Evolutionary conservation across 2,329 filamentous ascomycete species (phyloP), one percentile per base, ranked within the genome.

Genomic region (Cladophialophora yegresii): DNA sequence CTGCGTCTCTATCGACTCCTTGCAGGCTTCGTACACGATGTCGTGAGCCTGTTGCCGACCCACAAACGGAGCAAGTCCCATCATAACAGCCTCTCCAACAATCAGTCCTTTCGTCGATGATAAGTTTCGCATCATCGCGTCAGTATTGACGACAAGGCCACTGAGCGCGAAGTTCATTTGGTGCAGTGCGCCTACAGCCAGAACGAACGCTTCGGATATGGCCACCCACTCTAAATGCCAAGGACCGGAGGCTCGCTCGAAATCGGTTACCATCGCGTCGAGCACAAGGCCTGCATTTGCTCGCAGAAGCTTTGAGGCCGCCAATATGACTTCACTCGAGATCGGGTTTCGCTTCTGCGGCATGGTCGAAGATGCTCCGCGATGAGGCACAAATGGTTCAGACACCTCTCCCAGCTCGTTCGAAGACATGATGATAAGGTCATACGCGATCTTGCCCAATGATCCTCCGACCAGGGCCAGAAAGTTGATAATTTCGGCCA

Each of bases 191-290:
- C 83, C 83, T 0, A 83, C 80, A 2, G 79, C 80, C 32, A 83
- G 75, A 5, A 85, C 80, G 64, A 85, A 86, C 50, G 79, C 81
- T 60, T 82, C 79, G 0, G 84, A 83, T 0, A 86, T 72, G 9
- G 83, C 83, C 3, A 81, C 79, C 84, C 83, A 86, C 68, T 86
- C 84, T 7, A 86, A 73, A 73, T 86, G 83, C 84, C 84, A 86
- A 0, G 84, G 83, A 0, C 84, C 83, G 8, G 81, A 83, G 0
- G 83, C 83, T 1, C 84, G 79, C 71, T 86, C 84, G 58, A 85
- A 85, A 65, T 85, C 84, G 0, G 79, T 78, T 0, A 86, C 81
- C 84, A 86, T 85, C 1, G 77, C 82, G 67, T 85, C 83, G 1
- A 85, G 77, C 0, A 80, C 81, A 3, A 85, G 73, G 0, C 80